phyloP scores from a whole-genome alignment of 257 asterid species.

The Misopates orontium region DNA sequence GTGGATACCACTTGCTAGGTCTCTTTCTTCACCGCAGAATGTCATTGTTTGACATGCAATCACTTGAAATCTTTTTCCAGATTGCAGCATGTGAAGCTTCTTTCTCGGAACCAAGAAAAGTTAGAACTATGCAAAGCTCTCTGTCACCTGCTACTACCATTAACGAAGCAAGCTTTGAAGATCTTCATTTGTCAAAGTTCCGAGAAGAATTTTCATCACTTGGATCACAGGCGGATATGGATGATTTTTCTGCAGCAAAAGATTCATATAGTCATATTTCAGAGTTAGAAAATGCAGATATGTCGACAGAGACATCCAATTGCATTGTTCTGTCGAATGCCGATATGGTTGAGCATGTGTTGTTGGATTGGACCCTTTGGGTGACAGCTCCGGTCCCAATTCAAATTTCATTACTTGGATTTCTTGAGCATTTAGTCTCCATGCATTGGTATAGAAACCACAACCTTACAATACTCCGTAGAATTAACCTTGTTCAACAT shows the following conservation, averaged over 20 bases:
- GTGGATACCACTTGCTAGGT: conserved; percentile 96
- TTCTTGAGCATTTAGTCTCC: conserved; percentile 97
- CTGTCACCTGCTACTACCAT: conserved; percentile 55
- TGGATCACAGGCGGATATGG: conserved; percentile 90
- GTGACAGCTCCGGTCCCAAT: conserved; percentile 82
- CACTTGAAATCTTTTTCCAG: conserved; percentile 94
- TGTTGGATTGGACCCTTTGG: conserved; percentile 99
- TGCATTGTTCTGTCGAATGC: conserved; percentile 95
- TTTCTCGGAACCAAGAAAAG: conserved; percentile 84
- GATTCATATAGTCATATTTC: conserved; percentile 85
- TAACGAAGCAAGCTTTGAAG: conserved; percentile 70
- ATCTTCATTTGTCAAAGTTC: conserved; percentile 69
- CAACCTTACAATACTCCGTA: conserved; percentile 91
- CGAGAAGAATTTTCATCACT: conserved; percentile 85
- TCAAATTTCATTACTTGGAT: conserved; percentile 86
- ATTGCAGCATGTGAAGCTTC: conserved; percentile 99
- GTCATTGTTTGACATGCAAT: conserved; percentile 97
- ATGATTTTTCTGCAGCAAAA: conserved; percentile 88
- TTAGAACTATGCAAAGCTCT: conserved; percentile 39
- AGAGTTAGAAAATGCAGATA: conserved; percentile 82
- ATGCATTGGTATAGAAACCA: conserved; percentile 99
- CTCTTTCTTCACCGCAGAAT: conserved; percentile 89
- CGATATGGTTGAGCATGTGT: conserved; percentile 99
- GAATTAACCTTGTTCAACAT: conserved; percentile 96
- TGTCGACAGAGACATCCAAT: conserved; percentile 82